Evolutionary conservation across 2,329 filamentous ascomycete species (phyloP), one percentile per base, ranked within the genome.

Genomic region (Trichoderma oligosporum): DNA sequence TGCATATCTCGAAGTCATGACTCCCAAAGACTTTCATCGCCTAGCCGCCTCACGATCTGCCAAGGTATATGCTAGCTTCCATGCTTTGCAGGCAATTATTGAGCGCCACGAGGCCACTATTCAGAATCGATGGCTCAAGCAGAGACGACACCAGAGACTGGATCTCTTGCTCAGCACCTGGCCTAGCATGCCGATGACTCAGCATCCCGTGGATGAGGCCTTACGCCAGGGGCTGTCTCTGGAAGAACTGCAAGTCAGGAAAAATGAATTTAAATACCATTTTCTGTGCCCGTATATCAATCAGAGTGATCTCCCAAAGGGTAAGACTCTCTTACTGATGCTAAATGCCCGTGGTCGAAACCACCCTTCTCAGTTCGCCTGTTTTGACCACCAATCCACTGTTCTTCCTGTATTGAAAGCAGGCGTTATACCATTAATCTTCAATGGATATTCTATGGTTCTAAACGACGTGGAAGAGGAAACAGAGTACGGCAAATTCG

Each of bases 231-330:
- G n/a, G n/a, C n/a, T n/a, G n/a, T n/a, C n/a, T n/a, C n/a, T n/a
- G n/a, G n/a, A n/a, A n/a, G n/a, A 85, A 57, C 78, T 82, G 18
- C 65, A 63, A 4, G 71, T 69, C 12, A 70, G 72, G 20, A 31
- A 63, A 61, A n/a, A 66, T 61, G 31, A 55, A 2, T 62, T 67
- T 16, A 62, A 56, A 8, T 70, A 74, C 6, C 52, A 68, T 7
- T 82, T 69, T 58, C 65, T 80, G 39, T 83, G 75, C 73, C 82
- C 82, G 0, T 72, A 78, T 44, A 76, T 85, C 64, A 86, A 85
- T 61, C 71, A 80, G 36, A 79, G 85, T 55, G 82, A 85, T 61
- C 68, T 86, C 0, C 48, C 63, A 0, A 70, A 76, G 20, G 65
- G 74, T 0, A 78, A 74, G 48, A 58, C 68, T 0, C 62, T 86